Evolutionary conservation across 352 stramenopile species (phyloP), one percentile per base, ranked within the genome.

Genomic region (Blastocystis sp.): DNA sequence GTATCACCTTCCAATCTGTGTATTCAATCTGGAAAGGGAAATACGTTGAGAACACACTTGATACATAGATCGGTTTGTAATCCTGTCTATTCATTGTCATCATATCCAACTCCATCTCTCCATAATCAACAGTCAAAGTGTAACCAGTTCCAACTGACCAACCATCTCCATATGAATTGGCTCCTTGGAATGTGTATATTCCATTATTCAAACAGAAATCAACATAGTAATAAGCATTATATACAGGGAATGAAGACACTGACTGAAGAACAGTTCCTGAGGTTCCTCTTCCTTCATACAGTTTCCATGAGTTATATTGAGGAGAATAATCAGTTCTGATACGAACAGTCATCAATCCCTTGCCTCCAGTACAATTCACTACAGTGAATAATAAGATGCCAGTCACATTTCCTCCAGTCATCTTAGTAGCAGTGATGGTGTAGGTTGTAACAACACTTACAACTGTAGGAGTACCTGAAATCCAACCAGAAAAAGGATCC

Each of bases 21-120:
- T 75, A 24, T 46, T 75, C n/a, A 14, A 75, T 75, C 29, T 75
- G 63, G 63, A 75, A 75, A 19, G 63, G 63, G 14, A 75, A 46
- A 24, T 54, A 54, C 4, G 63, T 35, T 24, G 63, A 54, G 29
- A 75, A 75, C 63, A 75, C 37, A 16, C 27, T 75, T 6, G 32
- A 49, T 11, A 75, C 63, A 61, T 32, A 32, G 5, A 61, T 32
- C 2, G 54, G 27, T 32, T 61, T 32, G 6, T n/a, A 32, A 32
- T 61, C 54, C 6, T n/a, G 19, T 3, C 32, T 14, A 19, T 39
- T 21, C 21, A 75, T 21, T 19, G 14, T 6, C 19, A 16, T 21
- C 16, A 35, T 56, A 80, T 49, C 24, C 32, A 83, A 19, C 29
- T 83, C 42, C 42, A 83, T 58, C 51, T 80, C 69, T 35, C 69